Base-by-base conservation (phyloP, 495 filamentous ascomycete species). In the Hypomontagnella monticulosa region DNA sequence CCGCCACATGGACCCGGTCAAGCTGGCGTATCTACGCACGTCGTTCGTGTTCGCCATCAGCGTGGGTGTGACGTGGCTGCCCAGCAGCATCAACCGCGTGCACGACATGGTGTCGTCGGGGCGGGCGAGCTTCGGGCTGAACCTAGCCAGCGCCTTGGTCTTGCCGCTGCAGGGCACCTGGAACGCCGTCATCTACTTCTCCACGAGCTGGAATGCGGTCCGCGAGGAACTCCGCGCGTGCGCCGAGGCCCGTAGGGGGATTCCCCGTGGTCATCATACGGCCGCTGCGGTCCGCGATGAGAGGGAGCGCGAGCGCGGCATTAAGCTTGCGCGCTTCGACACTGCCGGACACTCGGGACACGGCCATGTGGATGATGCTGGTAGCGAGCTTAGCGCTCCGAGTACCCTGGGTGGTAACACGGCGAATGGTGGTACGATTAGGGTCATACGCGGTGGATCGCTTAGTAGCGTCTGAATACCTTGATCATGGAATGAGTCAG, bases 81-180 rank as follows among this genome's bases (percentile, higher is more conserved):
- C 92, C 0, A 90, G 89, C 27, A 90, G 87, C 46, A 80, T 89
- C 57, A 95, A 95, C 73, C 81, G 92, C 8, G 84, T 93, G 15
- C 90, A 93, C 71, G 81, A 83, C n/a, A 76, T 94, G 7, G 75
- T 81, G 3, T 74, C 86, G 64, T 88, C 89, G 0, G 67, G 80
- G 9, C 57, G 78, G 2, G 78, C 84, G 32, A 84, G 79, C 61
- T 96, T 89, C 69, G 80, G 76, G 4, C 82, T 96, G 15, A 91
- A 92, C 67, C 83, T 91, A 34, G 82, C 84, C 2, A 87, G 88
- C 10, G 85, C 88, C 1, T 78, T 93, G 32, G 91, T 96, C 0
- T 78, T 96, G n/a, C 92, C 92, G 0, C 75, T 93, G 0, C 92
- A 96, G 71, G 92, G 92, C 9, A 87, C 94, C 53, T 93, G 91